These are phyloP conservation scores for Colletotrichum lindemuthianum DNA, from an alignment of 2,329 filamentous ascomycete genomes.

Conservation along the genomic window DNA sequence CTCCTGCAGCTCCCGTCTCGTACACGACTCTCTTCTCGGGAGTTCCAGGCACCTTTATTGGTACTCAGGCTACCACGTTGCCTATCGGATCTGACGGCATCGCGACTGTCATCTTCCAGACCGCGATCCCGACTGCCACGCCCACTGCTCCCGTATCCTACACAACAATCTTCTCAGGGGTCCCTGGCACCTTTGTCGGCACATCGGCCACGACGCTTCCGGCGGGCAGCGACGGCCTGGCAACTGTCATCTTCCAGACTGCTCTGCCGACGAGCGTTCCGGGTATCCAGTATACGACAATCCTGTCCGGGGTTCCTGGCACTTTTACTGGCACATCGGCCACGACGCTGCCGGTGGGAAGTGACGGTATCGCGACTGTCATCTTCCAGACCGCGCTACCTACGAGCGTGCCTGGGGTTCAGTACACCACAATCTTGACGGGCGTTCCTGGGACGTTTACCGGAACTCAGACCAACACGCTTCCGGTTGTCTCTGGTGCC, in stretches of 20 bases:
- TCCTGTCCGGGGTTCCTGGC: constrained; percentile 11
- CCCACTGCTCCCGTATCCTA: background rate
- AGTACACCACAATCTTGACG: constrained; percentile 5
- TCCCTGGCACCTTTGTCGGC: constrained; percentile 15
- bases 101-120: constrained; percentile 6
- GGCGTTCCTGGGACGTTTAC: constrained; percentile 3
- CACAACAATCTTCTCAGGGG: constrained; percentile 6
- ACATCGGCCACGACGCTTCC: constrained; percentile 6
- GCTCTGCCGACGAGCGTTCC: constrained; percentile 1
- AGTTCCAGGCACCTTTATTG: constrained; percentile 2
- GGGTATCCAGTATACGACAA: constrained; percentile 1
- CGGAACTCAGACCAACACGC: constrained; percentile 15
- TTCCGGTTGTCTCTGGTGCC: constrained; percentile 3
- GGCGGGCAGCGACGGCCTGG: constrained; percentile 10
- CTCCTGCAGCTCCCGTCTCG: background rate
- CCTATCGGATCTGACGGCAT: constrained; percentile 2
- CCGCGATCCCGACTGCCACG: background rate
- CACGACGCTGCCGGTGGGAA: no score
- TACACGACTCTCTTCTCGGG: constrained; percentile 2
- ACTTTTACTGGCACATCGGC: constrained; percentile 8
- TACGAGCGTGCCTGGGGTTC: background rate
- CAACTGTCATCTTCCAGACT: constrained; percentile 18
- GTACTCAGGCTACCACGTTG: background rate
- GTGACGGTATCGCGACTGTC: constrained; percentile 3
- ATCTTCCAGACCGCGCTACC: constrained; percentile 16